These are phyloP conservation scores for Zasmidium citrigriseum DNA, from an alignment of 2,329 filamentous ascomycete genomes.

Conservation along the genomic window DNA sequence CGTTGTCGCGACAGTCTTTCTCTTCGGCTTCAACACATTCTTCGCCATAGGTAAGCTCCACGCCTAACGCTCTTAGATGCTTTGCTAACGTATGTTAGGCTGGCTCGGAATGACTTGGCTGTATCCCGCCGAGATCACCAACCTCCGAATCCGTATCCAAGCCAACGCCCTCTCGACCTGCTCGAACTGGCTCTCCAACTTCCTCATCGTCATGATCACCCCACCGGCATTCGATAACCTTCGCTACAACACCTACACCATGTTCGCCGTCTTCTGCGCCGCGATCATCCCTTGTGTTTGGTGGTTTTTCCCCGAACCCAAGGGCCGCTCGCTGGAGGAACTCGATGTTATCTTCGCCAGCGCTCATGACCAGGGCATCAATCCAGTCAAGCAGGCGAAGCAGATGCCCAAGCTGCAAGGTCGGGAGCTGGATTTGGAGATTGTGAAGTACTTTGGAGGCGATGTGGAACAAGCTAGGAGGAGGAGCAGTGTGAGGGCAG, in stretches of 20 bases:
- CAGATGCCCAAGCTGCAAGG: constrained; percentile 5
- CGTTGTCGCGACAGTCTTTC: constrained; percentile 47
- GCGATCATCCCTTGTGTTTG: constrained; percentile 60
- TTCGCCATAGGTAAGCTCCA: constrained; percentile 62
- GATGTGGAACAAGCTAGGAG: constrained; percentile 6
- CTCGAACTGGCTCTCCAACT: constrained; percentile 54
- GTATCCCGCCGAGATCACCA: constrained; percentile 39
- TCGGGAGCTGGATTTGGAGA: neutral
- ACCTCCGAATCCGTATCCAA: constrained; percentile 53
- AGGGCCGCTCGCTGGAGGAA: constrained; percentile 23
- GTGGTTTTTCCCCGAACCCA: constrained; percentile 51
- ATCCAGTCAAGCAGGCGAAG: constrained; percentile 8
- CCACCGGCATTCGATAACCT: constrained; percentile 25
- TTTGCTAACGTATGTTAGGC: constrained; percentile 41
- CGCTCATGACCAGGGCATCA: constrained; percentile 1
- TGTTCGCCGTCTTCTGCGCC: constrained; percentile 67
- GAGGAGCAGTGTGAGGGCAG: neutral
- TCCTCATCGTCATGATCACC: constrained; percentile 31
- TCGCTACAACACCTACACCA: constrained; percentile 55
- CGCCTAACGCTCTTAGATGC: constrained; percentile 51
- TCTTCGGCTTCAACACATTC: constrained; percentile 69
- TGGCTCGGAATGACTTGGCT: constrained; percentile 33
- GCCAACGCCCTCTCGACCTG: constrained; percentile 56
- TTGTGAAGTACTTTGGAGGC: constrained; percentile 9
- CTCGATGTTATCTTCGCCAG: constrained; percentile 23